Percentiles rank a stretch among this genome's conserved stretches.
Evolutionary conservation across 2,329 filamentous ascomycete genomes (phyloP).

Genomic region (Botrytis cinerea): DNA sequence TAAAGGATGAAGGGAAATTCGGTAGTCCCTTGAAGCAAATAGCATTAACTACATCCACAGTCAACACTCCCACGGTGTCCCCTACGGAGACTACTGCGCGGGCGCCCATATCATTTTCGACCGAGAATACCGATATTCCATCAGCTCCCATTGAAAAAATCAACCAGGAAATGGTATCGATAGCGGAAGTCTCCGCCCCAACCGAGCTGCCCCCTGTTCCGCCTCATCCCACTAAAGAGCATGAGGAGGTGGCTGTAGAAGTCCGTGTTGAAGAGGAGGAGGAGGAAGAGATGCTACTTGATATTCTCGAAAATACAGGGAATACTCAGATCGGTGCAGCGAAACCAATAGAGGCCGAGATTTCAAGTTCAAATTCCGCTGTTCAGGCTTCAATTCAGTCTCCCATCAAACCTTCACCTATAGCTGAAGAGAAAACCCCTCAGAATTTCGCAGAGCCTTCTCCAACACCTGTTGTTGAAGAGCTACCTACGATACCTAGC

Average conservation of each 20-base stretch:
- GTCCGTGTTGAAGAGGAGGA: constrained; percentile 33
- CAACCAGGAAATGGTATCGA: constrained; percentile 31
- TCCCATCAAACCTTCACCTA: not conserved
- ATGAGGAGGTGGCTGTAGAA: constrained; percentile 26
- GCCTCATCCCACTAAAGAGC: constrained; percentile 29
- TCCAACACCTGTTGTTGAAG: not conserved
- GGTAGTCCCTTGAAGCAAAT: constrained; percentile 40
- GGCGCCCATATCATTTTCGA: not conserved
- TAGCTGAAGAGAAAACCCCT: not conserved
- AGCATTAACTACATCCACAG: constrained; percentile 35
- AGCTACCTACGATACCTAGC: not conserved
- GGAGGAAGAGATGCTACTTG: constrained; percentile 38
- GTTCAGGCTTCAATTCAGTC: not conserved
- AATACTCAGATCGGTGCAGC: constrained; percentile 26
- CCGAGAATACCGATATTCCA: not conserved
- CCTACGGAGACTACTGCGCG: constrained; percentile 21
- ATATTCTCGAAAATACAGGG: constrained; percentile 32
- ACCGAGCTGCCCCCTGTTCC: constrained; percentile 30
- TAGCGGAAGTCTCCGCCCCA: constrained; percentile 26
- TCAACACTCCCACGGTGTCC: constrained; percentile 36
- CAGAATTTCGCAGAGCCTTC: not conserved
- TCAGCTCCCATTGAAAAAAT: constrained; percentile 18
- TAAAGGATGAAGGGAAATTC: constrained; percentile 30
- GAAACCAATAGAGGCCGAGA: not conserved
- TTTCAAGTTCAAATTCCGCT: not conserved